Conservation (phyloP, 345 rosid genomes). For the Eucalyptus virginea region DNA sequence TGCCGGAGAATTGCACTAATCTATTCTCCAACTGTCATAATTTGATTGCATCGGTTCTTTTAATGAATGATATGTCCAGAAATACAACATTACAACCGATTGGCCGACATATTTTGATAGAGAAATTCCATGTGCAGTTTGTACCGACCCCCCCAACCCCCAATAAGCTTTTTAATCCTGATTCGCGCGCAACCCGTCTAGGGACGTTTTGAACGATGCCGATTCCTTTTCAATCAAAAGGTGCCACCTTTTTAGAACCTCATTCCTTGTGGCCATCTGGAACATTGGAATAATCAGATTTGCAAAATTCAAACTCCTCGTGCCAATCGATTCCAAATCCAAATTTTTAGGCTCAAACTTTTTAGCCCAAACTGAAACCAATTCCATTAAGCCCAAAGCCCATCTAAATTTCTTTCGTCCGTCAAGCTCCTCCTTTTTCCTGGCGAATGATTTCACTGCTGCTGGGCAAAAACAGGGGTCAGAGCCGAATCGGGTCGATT, state of each 20-base stretch:
- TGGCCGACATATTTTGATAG: no score
- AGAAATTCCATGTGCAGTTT: no score
- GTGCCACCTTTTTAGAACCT: background rate
- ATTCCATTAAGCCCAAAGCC: background rate
- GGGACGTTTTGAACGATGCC: no score
- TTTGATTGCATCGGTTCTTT: fast-evolving
- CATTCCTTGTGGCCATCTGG: background rate
- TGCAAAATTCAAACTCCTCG: background rate
- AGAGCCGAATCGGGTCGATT: background rate
- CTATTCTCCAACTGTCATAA: fast-evolving
- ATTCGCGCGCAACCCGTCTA: background rate
- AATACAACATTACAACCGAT: no score
- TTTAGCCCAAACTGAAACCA: background rate
- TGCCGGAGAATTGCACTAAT: background rate
- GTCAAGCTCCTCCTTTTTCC: background rate
- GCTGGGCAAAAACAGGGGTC: background rate
- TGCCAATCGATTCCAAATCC: background rate
- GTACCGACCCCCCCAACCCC: no score
- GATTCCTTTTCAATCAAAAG: background rate
- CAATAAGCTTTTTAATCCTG: background rate
- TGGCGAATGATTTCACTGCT: background rate
- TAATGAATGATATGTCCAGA: background rate
- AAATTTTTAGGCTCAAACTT: background rate
- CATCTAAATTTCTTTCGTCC: background rate
- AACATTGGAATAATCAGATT: background rate